A percentile compares a stretch with the other conserved stretches of the same genome.
Evolutionary conservation across 805 yeast genomes (phyloP).

Genomic region (Schwanniomyces polymorphus): DNA sequence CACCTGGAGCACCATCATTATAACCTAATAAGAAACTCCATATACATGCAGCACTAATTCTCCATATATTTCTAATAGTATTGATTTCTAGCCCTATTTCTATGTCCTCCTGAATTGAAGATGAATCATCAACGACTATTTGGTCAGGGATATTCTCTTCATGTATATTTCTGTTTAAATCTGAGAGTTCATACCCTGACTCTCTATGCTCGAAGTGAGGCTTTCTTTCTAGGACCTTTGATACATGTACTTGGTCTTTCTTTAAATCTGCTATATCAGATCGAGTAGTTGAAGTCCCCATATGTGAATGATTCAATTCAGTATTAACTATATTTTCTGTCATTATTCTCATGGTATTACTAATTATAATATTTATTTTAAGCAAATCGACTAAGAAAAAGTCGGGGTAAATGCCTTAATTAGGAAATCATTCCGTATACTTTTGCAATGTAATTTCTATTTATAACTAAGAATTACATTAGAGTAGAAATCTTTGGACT

Average conservation of each 20-base stretch:
- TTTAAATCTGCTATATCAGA: neutral
- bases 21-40: conserved; percentile 22
- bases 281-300: neutral
- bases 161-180: neutral
- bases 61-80: conserved; percentile 19
- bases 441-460: too few species aligned
- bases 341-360: too few species aligned
- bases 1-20: conserved; percentile 29
- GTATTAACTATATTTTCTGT: too few species aligned
- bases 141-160: neutral
- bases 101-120: neutral
- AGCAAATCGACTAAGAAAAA: too few species aligned
- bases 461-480: too few species aligned
- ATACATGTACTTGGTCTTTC: neutral
- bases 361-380: too few species aligned
- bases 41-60: conserved; percentile 14
- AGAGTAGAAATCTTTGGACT: too few species aligned
- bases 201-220: conserved; percentile 1
- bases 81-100: conserved; percentile 5
- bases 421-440: too few species aligned
- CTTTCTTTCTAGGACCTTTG: conserved; percentile 1
- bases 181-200: neutral
- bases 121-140: neutral
- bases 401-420: too few species aligned
- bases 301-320: neutral